Base-by-base conservation (phyloP, 345 rosid genomes). In the Lumnitzera littorea region DNA sequence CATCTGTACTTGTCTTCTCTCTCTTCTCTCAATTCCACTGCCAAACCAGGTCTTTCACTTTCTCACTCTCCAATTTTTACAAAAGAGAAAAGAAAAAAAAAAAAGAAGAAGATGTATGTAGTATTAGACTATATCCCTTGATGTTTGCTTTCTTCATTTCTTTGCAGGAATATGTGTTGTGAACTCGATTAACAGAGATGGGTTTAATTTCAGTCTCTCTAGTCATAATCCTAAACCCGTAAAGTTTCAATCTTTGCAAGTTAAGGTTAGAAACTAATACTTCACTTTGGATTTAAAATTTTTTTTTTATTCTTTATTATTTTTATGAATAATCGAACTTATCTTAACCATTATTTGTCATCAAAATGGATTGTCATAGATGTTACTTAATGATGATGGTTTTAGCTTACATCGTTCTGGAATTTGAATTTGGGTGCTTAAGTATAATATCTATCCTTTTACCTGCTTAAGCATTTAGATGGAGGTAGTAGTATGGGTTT, bases 201-300 rank as follows among this genome's bases (percentile, higher is more conserved):
- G 69, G 78, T 51, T 71, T 63, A 57, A 70, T 55, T 71, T 69
- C 16, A 78, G 60, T 60, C 67, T 70, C 66, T 69, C 68, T 62
- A 70, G 81, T 73, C 70, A 67, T 58, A 78, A 43, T 70, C 61
- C 83, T 25, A 70, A 52, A 62, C 48, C 57, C 67, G 70, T 69
- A 53, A 86, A 75, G 72, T 64, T 74, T 74, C 82, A 67, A 63
- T 78, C 83, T 55, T 78, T 84, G 49, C 81, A 81, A 63, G 75
- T 74, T 41, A 82, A 84, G 90, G 96, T 94, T 36, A 36, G 43
- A 36, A 36, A 9, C 10, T 36, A 36, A 36, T 9, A 5, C 43
- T 36, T 36, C 43, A 36, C 50, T 69, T 77, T 51, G 53, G n/a
- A 51, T 72, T 14, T 23, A 14, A 31, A 9, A 46, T n/a, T 29